These are phyloP conservation scores for Chalciporus chontae DNA, from an alignment of 768 basidiomycete genomes.

Conservation along the genomic window DNA sequence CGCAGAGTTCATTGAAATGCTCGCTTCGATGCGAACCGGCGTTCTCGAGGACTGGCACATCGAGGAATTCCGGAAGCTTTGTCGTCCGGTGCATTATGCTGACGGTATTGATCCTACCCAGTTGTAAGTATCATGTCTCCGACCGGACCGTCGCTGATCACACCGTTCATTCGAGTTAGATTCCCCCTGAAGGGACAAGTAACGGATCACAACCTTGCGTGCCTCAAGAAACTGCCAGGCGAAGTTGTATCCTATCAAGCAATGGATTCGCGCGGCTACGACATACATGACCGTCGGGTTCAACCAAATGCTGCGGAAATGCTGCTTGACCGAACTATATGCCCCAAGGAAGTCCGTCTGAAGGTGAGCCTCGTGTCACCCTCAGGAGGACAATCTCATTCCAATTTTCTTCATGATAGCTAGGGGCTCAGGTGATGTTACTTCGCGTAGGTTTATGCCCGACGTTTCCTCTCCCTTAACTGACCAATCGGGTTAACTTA, in stretches of 20 bases:
- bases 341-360: slow-evolving; percentile 44
- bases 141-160: neutral
- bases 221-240: slow-evolving; percentile 25
- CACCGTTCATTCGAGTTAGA: slow-evolving; percentile 7
- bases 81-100: slow-evolving; percentile 61
- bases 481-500: slow-evolving; percentile 6
- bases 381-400: neutral
- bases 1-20: slow-evolving; percentile 87
- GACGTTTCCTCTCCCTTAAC: neutral
- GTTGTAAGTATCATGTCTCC: slow-evolving; percentile 50
- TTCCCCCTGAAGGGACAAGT: slow-evolving; percentile 29
- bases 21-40: slow-evolving; percentile 97
- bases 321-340: slow-evolving; percentile 48
- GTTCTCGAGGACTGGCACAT: slow-evolving; percentile 61
- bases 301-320: slow-evolving; percentile 22
- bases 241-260: slow-evolving; percentile 33
- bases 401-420: slow-evolving; percentile 22
- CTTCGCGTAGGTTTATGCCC: slow-evolving; percentile 26
- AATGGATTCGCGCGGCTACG: slow-evolving; percentile 44
- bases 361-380: slow-evolving; percentile 35
- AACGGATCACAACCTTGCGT: slow-evolving; percentile 20
- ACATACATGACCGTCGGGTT: slow-evolving; percentile 36
- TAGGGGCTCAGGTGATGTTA: slow-evolving; percentile 80
- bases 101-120: slow-evolving; percentile 89
- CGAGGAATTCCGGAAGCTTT: slow-evolving; percentile 60